Conservation (phyloP, 2,329 filamentous ascomycete genomes). For the Alternaria brassicae region DNA sequence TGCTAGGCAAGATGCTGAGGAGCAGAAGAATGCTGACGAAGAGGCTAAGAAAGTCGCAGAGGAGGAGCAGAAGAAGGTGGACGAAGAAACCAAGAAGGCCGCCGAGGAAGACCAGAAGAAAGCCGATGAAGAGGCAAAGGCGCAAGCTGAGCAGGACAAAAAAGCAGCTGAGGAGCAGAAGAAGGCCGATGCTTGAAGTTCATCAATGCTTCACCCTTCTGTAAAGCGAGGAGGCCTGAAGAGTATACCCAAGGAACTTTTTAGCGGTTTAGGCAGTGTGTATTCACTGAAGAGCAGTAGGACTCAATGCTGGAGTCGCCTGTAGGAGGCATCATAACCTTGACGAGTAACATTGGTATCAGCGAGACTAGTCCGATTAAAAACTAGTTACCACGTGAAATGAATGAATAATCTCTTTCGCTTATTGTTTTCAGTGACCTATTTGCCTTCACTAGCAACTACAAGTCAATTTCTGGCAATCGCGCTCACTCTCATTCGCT, state of each 20-base stretch:
- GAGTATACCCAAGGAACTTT: neutral
- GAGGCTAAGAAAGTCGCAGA: neutral
- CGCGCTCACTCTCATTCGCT: neutral
- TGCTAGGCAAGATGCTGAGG: conserved; percentile 2
- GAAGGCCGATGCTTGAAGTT: neutral
- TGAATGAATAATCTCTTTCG: neutral
- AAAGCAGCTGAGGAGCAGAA: neutral
- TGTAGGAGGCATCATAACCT: neutral
- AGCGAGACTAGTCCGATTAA: conserved; percentile 30
- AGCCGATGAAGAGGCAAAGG: neutral
- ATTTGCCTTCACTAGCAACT: neutral
- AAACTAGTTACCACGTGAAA: conserved; percentile 9
- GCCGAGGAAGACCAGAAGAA: neutral
- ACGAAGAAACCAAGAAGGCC: neutral
- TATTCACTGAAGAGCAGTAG: neutral
- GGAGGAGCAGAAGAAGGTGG: conserved; percentile 1
- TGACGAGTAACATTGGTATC: neutral
- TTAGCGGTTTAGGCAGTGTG: neutral
- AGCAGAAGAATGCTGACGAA: conserved; percentile 1
- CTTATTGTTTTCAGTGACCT: neutral
- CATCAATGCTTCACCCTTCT: neutral
- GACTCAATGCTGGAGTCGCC: neutral
- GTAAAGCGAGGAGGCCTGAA: neutral
- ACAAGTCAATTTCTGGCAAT: neutral
- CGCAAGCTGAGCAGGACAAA: neutral